These are phyloP conservation scores for Geotrichum aggregatum DNA, from an alignment of 1,139 yeast genomes.

Conservation along the genomic window DNA sequence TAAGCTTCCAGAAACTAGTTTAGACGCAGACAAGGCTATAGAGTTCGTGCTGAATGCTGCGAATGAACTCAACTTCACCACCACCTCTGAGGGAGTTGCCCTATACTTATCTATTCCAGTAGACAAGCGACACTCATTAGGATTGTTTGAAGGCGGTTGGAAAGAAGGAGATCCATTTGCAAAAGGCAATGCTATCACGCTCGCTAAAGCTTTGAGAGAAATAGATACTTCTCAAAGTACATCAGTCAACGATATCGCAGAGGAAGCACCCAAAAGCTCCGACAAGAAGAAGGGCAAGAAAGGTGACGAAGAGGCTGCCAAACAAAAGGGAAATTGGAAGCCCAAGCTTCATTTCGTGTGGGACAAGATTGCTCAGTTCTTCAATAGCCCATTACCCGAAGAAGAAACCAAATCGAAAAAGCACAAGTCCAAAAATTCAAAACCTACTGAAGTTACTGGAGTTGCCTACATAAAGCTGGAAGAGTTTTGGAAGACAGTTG, in stretches of 20 bases:
- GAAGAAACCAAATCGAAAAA: constrained; percentile 38
- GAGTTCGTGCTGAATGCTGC: constrained; percentile 42
- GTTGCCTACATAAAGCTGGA: constrained; percentile 38
- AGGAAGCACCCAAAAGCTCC: constrained; percentile 25
- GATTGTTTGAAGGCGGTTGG: constrained; percentile 49
- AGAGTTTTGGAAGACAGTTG: constrained; percentile 75
- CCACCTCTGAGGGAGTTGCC: constrained; percentile 79
- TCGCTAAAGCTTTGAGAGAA: constrained; percentile 67
- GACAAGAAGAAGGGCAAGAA: constrained; percentile 24
- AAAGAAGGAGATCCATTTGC: constrained; percentile 67
- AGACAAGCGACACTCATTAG: constrained; percentile 37
- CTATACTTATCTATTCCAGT: constrained; percentile 53
- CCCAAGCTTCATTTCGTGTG: constrained; percentile 82
- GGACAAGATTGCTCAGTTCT: constrained; percentile 48
- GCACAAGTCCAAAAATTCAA: constrained; percentile 32
- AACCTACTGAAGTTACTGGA: constrained; percentile 26
- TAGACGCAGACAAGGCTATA: constrained; percentile 35
- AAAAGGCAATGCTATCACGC: constrained; percentile 56
- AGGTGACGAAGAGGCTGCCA: constrained; percentile 30
- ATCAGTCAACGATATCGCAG: constrained; percentile 36
- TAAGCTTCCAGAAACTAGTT: constrained; percentile 30
- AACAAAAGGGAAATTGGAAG: constrained; percentile 67
- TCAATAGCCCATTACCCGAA: constrained; percentile 25
- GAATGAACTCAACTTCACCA: constrained; percentile 52
- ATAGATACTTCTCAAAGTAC: constrained; percentile 41